phyloP scores from a whole-genome alignment of 2,329 filamentous ascomycete species.

The Hypoxylon sp. region DNA sequence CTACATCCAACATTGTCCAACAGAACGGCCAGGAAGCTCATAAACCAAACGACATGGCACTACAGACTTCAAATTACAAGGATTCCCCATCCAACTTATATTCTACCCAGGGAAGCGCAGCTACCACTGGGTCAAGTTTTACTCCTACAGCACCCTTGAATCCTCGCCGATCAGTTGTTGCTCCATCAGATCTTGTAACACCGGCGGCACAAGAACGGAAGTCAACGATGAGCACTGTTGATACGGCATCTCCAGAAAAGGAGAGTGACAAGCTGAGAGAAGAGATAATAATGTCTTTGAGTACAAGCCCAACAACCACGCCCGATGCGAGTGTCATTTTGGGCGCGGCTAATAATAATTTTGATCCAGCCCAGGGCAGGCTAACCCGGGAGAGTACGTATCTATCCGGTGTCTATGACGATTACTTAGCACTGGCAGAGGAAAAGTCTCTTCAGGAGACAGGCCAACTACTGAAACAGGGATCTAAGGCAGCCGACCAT shows the following conservation, averaged over 20 bases:
- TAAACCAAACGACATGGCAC: constrained; percentile 31
- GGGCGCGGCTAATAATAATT: constrained; percentile 23
- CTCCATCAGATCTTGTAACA: constrained; percentile 56
- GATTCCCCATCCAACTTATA: constrained; percentile 41
- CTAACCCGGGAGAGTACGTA: constrained; percentile 71
- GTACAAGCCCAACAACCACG: constrained; percentile 59
- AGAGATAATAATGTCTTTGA: constrained; percentile 81
- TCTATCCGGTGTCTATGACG: constrained; percentile 76
- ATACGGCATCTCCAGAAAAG: constrained; percentile 69
- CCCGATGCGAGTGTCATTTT: constrained; percentile 40
- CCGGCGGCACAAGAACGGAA: constrained; percentile 59
- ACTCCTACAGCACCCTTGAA: constrained; percentile 64
- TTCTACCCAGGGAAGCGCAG: constrained; percentile 40
- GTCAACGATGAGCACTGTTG: constrained; percentile 64
- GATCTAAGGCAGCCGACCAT: constrained; percentile 23
- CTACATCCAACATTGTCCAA: constrained; percentile 16
- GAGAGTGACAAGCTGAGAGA: constrained; percentile 80
- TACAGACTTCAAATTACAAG: constrained; percentile 16
- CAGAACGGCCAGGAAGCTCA: constrained; percentile 2
- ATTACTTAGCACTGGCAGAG: constrained; percentile 72
- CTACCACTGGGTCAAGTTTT: constrained; percentile 52
- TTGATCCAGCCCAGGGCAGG: constrained; percentile 38
- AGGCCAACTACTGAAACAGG: constrained; percentile 49
- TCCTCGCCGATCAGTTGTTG: constrained; percentile 56
- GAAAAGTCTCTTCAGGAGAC: constrained; percentile 57